Base-by-base conservation (phyloP, 805 yeast genomes). In the Yamadazyma sp. region DNA sequence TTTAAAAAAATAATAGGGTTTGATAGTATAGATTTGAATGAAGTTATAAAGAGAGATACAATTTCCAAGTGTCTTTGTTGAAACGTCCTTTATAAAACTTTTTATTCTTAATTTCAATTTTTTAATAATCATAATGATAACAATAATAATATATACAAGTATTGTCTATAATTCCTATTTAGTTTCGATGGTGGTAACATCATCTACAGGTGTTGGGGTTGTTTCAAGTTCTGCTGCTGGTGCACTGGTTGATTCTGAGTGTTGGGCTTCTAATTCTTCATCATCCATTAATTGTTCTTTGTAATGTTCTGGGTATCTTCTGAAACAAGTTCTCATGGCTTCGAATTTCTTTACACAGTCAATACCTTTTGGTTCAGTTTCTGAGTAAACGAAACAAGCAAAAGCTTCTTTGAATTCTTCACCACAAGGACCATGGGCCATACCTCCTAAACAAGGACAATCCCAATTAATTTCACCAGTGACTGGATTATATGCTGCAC, bases 391-490 rank as follows among this genome's bases (percentile, higher is more conserved):
- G 55, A 93, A 93, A 60, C 98, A 93, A 7, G 95, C 74, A 60
- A 93, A 93, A 0, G 98, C 98, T 35, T 77, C 87, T 42, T 58
- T 59, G 40, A 58, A 54, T 41, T 51, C 54, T 47, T 58, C 53
- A 20, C 98, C 98, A 67, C 98, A 93, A 37, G 98, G 98, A 0
- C 98, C 98, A 47, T 89, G 74, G 21, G 98, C 98, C 97, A 93
- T 87, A 27, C 98, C 98, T 22, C 98, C 98, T 32, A 93, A 70
- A 62, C 98, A 91, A n/a, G 98, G 98, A 62, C 98, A 93, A 56
- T 93, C 98, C 98, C 98, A 93, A 76, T 93, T 91, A 65, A 93
- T 93, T 59, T 91, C 98, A 20, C 98, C 98, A 3, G 98, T 93
- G 53, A 86, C 95, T 20, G 97, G 97, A 66, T 91, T 78, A 64